Evolutionary conservation across 441 rosid species (phyloP), one percentile per base, ranked within the genome.

Genomic region (Adansonia rubrostipa): DNA sequence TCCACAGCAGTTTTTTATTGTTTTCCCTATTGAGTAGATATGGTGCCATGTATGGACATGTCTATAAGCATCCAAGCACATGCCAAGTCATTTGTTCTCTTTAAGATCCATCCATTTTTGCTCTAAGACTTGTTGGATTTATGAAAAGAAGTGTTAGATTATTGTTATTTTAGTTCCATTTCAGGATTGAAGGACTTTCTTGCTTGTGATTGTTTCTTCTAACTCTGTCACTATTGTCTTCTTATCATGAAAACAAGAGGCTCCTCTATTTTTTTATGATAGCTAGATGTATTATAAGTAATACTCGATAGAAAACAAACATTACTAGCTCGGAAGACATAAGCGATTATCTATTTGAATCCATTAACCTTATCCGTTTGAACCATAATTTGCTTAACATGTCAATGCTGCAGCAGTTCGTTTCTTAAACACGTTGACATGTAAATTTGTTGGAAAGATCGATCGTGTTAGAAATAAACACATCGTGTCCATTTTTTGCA

Each of bases 151-250:
- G 28, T 67, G 54, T 17, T 42, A n/a, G 51, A n/a, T 1, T 67
- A n/a, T 61, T 61, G 7, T 22, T 61, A 61, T 61, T 61, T 61
- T 58, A 24, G 64, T 60, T 22, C 36, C 65, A 61, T 24, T 67
- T 44, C 6, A n/a, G 11, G 69, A 11, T 61, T 24, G 45, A 40
- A 33, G 70, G 20, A 40, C 50, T 8, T 42, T 66, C 13, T 66
- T 66, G 51, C 14, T 66, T 47, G 33, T 19, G 56, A 20, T 17
- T 44, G 33, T 67, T 67, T 45, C n/a, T 20, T 20, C 54, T 5
- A 40, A 44, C 50, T 7, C 71, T 40, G 15, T 66, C 22, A 20
- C 9, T 67, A 13, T 42, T 66, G 17, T n/a, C 33, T 44, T 67
- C 63, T 58, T 20, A 20, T 5, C 3, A 24, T 3, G 33, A 9